These are phyloP conservation scores for Plasmodium knowlesi DNA, from an alignment of 169 alveolate species.

Conservation along the genomic window DNA sequence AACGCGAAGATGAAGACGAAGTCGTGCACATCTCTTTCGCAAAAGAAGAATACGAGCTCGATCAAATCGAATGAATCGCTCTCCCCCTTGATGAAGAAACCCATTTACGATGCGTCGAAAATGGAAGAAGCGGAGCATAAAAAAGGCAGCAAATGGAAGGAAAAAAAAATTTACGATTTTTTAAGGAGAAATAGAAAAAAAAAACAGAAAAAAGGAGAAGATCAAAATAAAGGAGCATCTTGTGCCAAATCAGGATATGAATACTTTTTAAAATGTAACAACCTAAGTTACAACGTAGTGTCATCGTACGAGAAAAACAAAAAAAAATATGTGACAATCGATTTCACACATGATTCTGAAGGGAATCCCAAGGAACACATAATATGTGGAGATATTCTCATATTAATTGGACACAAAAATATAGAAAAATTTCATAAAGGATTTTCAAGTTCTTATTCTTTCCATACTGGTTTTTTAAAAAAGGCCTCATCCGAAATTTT, in stretches of 20 bases:
- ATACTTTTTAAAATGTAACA: conserved; percentile 61
- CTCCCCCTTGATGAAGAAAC: neutral
- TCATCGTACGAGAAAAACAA: conserved; percentile 72
- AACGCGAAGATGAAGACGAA: neutral
- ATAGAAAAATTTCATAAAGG: conserved; percentile 75
- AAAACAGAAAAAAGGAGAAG: conserved; percentile 13
- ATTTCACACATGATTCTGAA: conserved; percentile 77
- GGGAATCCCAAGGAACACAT: conserved; percentile 79
- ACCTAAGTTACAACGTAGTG: conserved; percentile 41
- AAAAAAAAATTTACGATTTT: conserved; percentile 11
- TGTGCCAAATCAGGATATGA: conserved; percentile 43
- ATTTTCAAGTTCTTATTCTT: conserved; percentile 78
- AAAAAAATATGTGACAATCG: conserved; percentile 76
- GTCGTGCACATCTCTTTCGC: neutral
- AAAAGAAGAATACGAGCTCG: neutral
- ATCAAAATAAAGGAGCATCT: neutral
- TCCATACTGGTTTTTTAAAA: conserved; percentile 81
- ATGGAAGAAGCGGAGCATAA: neutral
- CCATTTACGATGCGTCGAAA: neutral
- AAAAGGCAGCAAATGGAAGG: neutral
- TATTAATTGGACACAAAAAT: conserved; percentile 78
- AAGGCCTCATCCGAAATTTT: conserved; percentile 42
- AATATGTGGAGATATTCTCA: conserved; percentile 81
- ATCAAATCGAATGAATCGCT: neutral
- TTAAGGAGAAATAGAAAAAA: conserved; percentile 4